A percentile compares a stretch with the other conserved stretches of the same genome.
phyloP scores from a whole-genome alignment of 441 rosid genomes.

The Gossypium aridum region DNA sequence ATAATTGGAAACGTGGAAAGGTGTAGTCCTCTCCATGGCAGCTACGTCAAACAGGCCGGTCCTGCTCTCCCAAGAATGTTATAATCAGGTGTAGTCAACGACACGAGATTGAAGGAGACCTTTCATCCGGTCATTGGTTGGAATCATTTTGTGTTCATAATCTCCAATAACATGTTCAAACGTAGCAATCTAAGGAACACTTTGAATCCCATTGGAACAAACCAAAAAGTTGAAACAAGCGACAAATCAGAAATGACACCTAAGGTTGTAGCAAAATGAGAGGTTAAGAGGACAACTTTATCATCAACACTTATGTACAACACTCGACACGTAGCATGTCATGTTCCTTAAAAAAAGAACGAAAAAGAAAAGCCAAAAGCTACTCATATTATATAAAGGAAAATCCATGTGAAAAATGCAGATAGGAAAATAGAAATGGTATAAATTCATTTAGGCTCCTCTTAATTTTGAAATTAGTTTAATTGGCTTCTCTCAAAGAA shows the following conservation, averaged over 20 bases:
- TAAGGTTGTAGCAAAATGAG: not conserved
- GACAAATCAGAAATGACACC: not conserved
- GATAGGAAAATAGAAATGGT: not conserved
- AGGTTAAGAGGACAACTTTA: not conserved
- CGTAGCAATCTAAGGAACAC: not conserved
- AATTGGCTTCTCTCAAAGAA: too few species aligned
- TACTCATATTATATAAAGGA: not conserved
- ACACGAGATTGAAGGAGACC: not conserved
- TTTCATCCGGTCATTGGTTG: not conserved
- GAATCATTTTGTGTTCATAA: not conserved
- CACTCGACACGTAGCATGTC: conserved; percentile 10
- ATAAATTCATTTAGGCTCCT: too few species aligned
- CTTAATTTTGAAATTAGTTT: too few species aligned
- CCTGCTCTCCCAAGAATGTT: not conserved
- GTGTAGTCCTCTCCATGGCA: too few species aligned
- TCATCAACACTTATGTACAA: not conserved
- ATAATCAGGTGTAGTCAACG: not conserved
- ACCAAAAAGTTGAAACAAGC: not conserved
- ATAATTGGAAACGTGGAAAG: too few species aligned
- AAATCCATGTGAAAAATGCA: not conserved
- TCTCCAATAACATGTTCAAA: not conserved
- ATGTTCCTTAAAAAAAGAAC: not conserved
- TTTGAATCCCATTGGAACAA: not conserved
- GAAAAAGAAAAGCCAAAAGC: not conserved
- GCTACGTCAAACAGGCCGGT: not conserved